Evolutionary conservation across 2,329 filamentous ascomycete genomes (phyloP).

Genomic region (Parasarocladium wereldwijsianum): DNA sequence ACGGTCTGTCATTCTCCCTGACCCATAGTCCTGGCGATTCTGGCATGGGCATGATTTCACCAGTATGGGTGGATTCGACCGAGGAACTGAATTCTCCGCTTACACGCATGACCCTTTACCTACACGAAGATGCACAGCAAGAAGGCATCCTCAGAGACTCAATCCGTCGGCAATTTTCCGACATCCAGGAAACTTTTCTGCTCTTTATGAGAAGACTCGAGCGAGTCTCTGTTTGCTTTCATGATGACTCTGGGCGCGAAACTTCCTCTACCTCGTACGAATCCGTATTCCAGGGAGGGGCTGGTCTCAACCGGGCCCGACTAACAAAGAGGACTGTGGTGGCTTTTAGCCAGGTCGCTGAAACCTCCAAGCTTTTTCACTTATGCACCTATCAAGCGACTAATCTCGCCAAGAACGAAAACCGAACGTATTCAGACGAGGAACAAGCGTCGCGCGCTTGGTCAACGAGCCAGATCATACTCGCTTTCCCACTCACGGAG

Average conservation of each 20-base stretch:
- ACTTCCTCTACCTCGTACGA: not conserved
- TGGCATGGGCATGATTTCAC: slow-evolving; percentile 36
- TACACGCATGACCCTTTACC: slow-evolving; percentile 23
- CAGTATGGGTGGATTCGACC: slow-evolving; percentile 20
- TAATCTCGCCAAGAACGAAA: slow-evolving; percentile 19
- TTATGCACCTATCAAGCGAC: slow-evolving; percentile 14
- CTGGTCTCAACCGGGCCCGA: not conserved
- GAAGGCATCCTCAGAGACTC: slow-evolving; percentile 8
- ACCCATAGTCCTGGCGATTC: slow-evolving; percentile 20
- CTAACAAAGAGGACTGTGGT: slow-evolving; percentile 1
- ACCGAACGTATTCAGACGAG: slow-evolving; percentile 14
- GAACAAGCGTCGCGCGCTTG: slow-evolving; percentile 11
- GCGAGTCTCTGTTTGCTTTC: slow-evolving; percentile 1
- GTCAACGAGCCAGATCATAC: slow-evolving; percentile 19
- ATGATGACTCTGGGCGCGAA: not conserved
- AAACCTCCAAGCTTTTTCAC: slow-evolving; percentile 12
- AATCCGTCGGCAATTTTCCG: slow-evolving; percentile 19
- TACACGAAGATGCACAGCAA: slow-evolving; percentile 15
- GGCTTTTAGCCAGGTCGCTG: not conserved
- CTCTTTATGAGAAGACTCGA: slow-evolving; percentile 24
- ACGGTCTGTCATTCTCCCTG: slow-evolving; percentile 28
- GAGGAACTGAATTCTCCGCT: slow-evolving; percentile 6
- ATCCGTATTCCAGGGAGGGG: not conserved
- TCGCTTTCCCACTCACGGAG: slow-evolving; percentile 29
- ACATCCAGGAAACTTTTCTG: slow-evolving; percentile 22